Evolutionary conservation across 2,329 filamentous ascomycete genomes (phyloP).

Genomic region (Fusarium guadeloupense): DNA sequence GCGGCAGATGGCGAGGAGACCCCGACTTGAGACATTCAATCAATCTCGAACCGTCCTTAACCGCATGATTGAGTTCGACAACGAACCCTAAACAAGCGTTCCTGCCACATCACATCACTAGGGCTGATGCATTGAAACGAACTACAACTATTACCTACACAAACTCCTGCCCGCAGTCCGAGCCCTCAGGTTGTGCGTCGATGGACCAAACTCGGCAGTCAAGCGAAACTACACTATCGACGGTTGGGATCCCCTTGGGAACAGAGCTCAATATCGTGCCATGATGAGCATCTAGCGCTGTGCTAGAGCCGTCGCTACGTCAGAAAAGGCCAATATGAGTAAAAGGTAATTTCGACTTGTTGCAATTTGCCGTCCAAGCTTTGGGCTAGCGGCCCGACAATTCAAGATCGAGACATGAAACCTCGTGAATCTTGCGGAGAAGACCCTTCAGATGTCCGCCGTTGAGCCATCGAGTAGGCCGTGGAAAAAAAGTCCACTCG

Average conservation of each 20-base stretch:
- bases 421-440: conserved; percentile 31
- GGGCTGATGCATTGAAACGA: conserved; percentile 12
- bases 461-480: conserved; percentile 1
- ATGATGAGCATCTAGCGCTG: conserved; percentile 27
- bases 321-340: conserved; percentile 13
- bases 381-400: conserved; percentile 25
- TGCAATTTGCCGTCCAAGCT: conserved; percentile 23
- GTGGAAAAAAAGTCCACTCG: conserved; percentile 11
- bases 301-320: conserved; percentile 8
- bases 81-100: conserved; percentile 10
- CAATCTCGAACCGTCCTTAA: conserved; percentile 8
- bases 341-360: conserved; percentile 23
- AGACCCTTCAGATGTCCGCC: conserved; percentile 13
- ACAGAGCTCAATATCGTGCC: conserved; percentile 33
- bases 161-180: conserved; percentile 30
- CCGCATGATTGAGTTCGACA: conserved; percentile 24
- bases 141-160: conserved; percentile 4
- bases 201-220: conserved; percentile 19
- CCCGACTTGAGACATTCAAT: conserved; percentile 12
- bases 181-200: conserved; percentile 4
- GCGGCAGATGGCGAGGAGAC: conserved; percentile 9
- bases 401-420: conserved; percentile 36
- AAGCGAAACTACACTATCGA: conserved; percentile 17
- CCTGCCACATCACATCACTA: conserved; percentile 5
- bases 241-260: conserved; percentile 22